Base-by-base conservation (phyloP, 2,329 filamentous ascomycete species). In the Dactylellina parvicollis region DNA sequence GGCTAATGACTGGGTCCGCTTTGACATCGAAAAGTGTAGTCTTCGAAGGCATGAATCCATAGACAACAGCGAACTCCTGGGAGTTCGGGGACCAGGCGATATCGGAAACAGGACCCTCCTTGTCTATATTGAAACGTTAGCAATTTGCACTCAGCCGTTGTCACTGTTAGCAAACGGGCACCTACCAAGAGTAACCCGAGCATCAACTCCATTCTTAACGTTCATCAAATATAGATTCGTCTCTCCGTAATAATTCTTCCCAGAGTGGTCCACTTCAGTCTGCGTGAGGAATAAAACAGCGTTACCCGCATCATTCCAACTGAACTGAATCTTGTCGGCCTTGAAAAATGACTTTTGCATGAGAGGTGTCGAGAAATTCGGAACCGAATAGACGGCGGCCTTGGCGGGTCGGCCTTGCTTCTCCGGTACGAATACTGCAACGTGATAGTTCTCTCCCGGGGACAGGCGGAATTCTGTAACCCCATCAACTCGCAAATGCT, bases 331-430 rank as follows among this genome's bases (percentile, higher is more conserved):
- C 84, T 98, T 98, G 85, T 99, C 95, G 75, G 93, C 93, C 84
- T 99, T 99, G 88, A 92, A 99, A 80, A 99, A 99, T 1, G 90
- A 97, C 88, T 99, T 99, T 81, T 98, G 94, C 38, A 94, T 97
- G 54, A 96, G 89, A 3, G 93, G 89, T 59, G 84, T 84, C 75
- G 83, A 86, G 82, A 98, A 98, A 78, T 95, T 86, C 42, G 95
- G 94, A 34, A 98, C 91, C 77, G 94, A 92, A 84, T 90, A 99
- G 73, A 98, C 91, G 83, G 96, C 96, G 81, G 98, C 92, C 1
- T 91, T 87, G 61, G 95, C 93, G 34, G 95, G 95, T 86, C 93
- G 91, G 56, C 95, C 94, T 91, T 97, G 96, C 82, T 92, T 91
- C 84, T 97, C 94, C 7, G 95, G 95, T 76, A 96, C 86, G 82